Percentiles rank a stretch among this genome's conserved stretches.
These are phyloP conservation scores for Dendrobium huoshanense DNA, from an alignment of 106 monocot genomes.

Conservation along the genomic window DNA sequence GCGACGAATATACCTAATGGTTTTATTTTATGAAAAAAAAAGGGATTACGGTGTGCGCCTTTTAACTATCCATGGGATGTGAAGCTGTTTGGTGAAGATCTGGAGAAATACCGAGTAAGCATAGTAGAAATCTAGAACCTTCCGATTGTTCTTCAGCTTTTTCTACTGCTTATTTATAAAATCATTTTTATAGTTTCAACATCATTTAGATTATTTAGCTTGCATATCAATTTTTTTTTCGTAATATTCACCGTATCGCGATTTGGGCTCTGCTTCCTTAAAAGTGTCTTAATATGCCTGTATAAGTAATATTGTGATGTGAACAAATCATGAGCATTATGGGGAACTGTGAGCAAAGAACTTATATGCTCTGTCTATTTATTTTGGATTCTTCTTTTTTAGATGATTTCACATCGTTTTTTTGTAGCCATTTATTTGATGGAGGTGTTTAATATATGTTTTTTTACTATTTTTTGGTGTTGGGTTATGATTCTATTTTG, in stretches of 20 bases:
- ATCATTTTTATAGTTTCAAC: not conserved
- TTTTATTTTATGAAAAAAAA: not conserved
- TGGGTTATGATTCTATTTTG: not conserved
- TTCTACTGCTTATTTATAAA: too few relatives aligned
- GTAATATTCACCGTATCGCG: too few relatives aligned
- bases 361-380: not conserved
- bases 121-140: not conserved
- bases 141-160: not conserved
- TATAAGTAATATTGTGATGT: not conserved
- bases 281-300: not conserved
- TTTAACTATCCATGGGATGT: not conserved
- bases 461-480: not conserved
- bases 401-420: not conserved
- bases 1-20: not conserved
- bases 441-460: not conserved
- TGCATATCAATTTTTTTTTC: not conserved
- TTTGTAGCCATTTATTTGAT: not conserved
- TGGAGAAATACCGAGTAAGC: not conserved
- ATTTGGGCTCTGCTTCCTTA: not conserved
- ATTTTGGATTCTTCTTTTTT: not conserved
- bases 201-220: not conserved
- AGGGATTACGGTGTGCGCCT: not conserved
- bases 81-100: not conserved
- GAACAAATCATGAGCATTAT: not conserved
- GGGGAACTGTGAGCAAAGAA: not conserved